Conservation (phyloP, 176 grass and related monocot genomes). For the Tuctoria greenei region DNA sequence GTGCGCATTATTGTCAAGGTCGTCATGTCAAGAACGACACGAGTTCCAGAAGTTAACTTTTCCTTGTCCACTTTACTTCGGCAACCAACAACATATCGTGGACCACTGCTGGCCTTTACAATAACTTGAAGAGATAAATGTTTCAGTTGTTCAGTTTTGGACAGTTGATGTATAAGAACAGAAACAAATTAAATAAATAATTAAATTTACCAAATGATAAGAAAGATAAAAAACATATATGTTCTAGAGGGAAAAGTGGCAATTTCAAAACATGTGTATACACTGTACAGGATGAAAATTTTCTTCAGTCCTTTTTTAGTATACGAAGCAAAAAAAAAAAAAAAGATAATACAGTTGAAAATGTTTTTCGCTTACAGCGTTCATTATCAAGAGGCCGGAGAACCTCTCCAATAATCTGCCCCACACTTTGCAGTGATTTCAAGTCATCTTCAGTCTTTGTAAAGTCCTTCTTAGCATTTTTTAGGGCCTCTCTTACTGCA, state of each 20-base stretch:
- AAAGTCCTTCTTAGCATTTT: conserved; percentile 83
- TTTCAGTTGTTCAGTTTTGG: conserved; percentile 32
- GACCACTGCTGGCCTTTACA: conserved; percentile 98
- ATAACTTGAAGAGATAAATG: conserved; percentile 60
- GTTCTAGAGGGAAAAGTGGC: not conserved
- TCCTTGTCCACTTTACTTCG: conserved; percentile 99
- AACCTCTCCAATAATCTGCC: conserved; percentile 98
- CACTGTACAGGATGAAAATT: not conserved
- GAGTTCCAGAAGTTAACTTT: conserved; percentile 92
- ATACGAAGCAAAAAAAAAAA: too few species aligned
- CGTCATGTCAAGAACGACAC: conserved; percentile 99
- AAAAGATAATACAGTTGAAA: not conserved
- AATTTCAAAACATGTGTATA: not conserved
- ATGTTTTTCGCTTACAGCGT: conserved; percentile 60
- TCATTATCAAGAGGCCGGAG: conserved; percentile 97
- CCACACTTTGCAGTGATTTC: conserved; percentile 97
- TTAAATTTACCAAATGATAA: not conserved
- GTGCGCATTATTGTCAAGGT: conserved; percentile 98
- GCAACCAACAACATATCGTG: conserved; percentile 96
- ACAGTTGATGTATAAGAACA: not conserved
- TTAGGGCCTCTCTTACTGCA: conserved; percentile 87
- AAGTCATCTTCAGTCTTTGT: conserved; percentile 94
- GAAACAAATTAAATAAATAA: conserved; percentile 26
- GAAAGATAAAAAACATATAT: not conserved
- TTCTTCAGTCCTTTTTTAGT: too few species aligned